Percentiles rank a stretch among this genome's conserved stretches.
Conservation (phyloP, 2,329 filamentous ascomycete genomes). For the Pseudogymnoascus pannorum region DNA sequence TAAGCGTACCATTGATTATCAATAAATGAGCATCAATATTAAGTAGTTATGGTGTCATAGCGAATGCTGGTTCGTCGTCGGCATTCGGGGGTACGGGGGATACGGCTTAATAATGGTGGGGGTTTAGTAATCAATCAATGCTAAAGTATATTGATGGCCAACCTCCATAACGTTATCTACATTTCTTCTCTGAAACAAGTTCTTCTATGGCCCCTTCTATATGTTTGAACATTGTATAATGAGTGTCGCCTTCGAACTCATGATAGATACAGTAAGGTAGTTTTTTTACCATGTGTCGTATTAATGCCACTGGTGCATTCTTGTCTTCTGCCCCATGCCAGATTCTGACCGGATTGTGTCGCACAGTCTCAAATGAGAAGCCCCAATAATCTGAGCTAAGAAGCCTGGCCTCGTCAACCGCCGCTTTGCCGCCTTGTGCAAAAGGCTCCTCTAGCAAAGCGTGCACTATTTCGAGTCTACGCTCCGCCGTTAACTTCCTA, state of each 20-base stretch:
- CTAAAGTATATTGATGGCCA: not conserved
- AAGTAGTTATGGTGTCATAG: slow-evolving; percentile 7
- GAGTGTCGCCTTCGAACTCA: not conserved
- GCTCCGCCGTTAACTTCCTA: not conserved
- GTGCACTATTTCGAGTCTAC: not conserved
- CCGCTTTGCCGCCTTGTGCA: not conserved
- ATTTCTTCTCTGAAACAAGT: not conserved
- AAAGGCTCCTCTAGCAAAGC: not conserved
- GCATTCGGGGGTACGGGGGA: not conserved
- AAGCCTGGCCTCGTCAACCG: not conserved
- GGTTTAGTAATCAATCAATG: not conserved
- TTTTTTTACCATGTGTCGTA: not conserved
- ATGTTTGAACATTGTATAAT: slow-evolving; percentile 1
- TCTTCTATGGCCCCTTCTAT: not conserved
- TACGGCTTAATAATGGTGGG: not conserved
- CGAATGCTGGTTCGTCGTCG: not conserved
- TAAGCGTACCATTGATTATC: not conserved
- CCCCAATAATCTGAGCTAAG: slow-evolving; percentile 13
- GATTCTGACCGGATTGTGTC: slow-evolving; percentile 12
- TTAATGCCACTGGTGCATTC: slow-evolving; percentile 13
- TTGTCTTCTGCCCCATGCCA: slow-evolving; percentile 19
- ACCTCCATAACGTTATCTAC: not conserved
- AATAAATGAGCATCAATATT: slow-evolving; percentile 4
- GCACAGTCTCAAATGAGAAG: slow-evolving; percentile 15
- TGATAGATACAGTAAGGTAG: not conserved